Evolutionary conservation across 2,329 filamentous ascomycete species (phyloP).

Genomic region (Byssoonygena ceratinophila): DNA sequence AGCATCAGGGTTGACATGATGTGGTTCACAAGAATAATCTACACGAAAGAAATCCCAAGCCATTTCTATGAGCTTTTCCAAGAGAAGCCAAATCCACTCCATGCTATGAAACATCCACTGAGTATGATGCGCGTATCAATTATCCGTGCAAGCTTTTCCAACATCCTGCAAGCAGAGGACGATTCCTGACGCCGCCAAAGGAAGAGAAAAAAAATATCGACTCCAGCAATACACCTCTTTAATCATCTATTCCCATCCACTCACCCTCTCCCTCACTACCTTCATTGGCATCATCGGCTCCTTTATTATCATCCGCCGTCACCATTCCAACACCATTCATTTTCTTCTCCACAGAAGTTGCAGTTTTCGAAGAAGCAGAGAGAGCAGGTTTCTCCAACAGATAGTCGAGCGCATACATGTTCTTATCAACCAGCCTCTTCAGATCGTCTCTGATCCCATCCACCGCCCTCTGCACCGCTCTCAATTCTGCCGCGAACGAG

Average conservation of each 20-base stretch:
- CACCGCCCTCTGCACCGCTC: constrained; percentile 71
- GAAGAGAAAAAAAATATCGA: too few relatives aligned
- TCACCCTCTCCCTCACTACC: constrained; percentile 37
- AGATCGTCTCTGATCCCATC: constrained; percentile 72
- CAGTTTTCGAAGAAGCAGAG: not conserved
- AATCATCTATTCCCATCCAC: constrained; percentile 46
- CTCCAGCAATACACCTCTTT: not conserved
- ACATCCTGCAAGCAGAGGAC: not conserved
- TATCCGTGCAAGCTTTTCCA: not conserved
- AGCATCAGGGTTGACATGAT: not conserved
- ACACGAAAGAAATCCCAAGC: too few relatives aligned
- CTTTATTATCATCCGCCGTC: constrained; percentile 20
- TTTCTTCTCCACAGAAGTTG: constrained; percentile 22
- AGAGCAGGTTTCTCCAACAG: constrained; percentile 47
- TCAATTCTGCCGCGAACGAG: constrained; percentile 71
- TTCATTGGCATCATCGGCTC: constrained; percentile 21
- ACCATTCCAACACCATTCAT: constrained; percentile 19
- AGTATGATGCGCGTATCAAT: not conserved
- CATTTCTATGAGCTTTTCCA: too few relatives aligned
- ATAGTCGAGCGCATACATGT: constrained; percentile 81
- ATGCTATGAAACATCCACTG: not conserved
- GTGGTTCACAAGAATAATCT: too few relatives aligned
- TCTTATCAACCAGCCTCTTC: constrained; percentile 72
- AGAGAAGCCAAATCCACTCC: too few relatives aligned
- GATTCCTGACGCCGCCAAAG: not conserved